Conservation (phyloP, 176 grass and related monocot genomes). For the Raddia distichophylla region DNA sequence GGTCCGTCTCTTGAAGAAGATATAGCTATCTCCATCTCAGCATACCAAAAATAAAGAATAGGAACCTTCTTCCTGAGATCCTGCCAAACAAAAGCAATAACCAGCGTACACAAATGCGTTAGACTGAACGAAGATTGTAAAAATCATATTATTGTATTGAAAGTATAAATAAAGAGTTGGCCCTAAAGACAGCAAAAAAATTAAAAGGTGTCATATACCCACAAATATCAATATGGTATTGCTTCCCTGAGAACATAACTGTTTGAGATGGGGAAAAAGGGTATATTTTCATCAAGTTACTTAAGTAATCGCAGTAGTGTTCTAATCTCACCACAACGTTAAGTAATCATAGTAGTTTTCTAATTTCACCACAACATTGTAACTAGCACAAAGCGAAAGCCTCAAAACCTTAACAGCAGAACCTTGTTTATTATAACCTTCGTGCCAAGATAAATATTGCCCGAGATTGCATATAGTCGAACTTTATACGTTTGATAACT, state of each 20-base stretch:
- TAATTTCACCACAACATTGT: neutral
- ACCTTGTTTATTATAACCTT: slow-evolving; percentile 9
- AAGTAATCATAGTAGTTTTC: neutral
- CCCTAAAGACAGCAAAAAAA: neutral
- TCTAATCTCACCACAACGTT: neutral
- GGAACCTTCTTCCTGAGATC: slow-evolving; percentile 71
- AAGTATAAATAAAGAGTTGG: slow-evolving; percentile 19
- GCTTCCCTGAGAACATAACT: neutral
- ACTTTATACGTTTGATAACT: neutral
- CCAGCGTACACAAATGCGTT: slow-evolving; percentile 13
- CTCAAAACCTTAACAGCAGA: slow-evolving; percentile 7
- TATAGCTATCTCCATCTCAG: slow-evolving; percentile 69
- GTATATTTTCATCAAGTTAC: neutral
- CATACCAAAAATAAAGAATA: slow-evolving; percentile 87
- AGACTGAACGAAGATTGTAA: neutral
- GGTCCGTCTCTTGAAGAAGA: slow-evolving; percentile 51
- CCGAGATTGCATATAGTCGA: neutral
- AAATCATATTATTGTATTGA: neutral
- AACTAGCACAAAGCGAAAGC: slow-evolving; percentile 2
- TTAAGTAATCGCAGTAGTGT: neutral
- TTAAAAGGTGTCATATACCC: neutral
- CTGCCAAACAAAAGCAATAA: slow-evolving; percentile 48
- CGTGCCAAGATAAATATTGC: neutral
- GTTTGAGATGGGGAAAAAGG: neutral
- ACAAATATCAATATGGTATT: neutral